Evolutionary conservation across 805 yeast species (phyloP).

Genomic region (Nakazawaea sp.): DNA sequence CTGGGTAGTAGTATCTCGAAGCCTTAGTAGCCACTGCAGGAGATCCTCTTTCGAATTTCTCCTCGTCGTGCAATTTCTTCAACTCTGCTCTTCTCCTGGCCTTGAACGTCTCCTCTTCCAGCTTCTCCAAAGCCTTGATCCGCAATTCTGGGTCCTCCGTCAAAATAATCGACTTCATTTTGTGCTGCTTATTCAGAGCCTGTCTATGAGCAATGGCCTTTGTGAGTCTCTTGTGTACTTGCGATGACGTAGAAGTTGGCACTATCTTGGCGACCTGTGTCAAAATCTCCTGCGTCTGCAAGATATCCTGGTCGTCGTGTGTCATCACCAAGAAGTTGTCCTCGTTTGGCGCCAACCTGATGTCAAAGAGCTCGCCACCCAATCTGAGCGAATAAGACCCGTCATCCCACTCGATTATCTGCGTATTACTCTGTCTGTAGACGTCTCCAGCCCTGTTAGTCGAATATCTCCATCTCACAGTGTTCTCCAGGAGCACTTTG

Average conservation of each 20-base stretch:
- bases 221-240: constrained; percentile 75
- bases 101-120: constrained; percentile 55
- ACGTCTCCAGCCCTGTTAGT: constrained; percentile 65
- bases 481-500: constrained; percentile 68
- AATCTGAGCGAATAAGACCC: constrained; percentile 81
- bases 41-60: constrained; percentile 39
- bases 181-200: constrained; percentile 36
- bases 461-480: constrained; percentile 91
- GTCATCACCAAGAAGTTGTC: constrained; percentile 70
- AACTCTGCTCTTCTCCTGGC: constrained; percentile 57
- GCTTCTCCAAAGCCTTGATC: constrained; percentile 60
- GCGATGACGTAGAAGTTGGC: constrained; percentile 87
- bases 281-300: constrained; percentile 62
- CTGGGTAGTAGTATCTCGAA: constrained; percentile 6
- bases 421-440: constrained; percentile 81
- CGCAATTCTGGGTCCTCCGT: constrained; percentile 63
- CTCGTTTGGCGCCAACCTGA: constrained; percentile 52
- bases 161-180: constrained; percentile 43
- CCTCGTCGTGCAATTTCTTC: constrained; percentile 48
- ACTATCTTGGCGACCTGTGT: constrained; percentile 64
- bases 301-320: constrained; percentile 63
- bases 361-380: constrained; percentile 84
- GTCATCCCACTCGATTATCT: constrained; percentile 90
- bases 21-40: constrained; percentile 9
- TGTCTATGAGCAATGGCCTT: constrained; percentile 52